A percentile compares a stretch with the other conserved stretches of the same genome.
These are phyloP conservation scores for Nicotiana rustica DNA, from an alignment of 305 asterid genomes.

Conservation along the genomic window DNA sequence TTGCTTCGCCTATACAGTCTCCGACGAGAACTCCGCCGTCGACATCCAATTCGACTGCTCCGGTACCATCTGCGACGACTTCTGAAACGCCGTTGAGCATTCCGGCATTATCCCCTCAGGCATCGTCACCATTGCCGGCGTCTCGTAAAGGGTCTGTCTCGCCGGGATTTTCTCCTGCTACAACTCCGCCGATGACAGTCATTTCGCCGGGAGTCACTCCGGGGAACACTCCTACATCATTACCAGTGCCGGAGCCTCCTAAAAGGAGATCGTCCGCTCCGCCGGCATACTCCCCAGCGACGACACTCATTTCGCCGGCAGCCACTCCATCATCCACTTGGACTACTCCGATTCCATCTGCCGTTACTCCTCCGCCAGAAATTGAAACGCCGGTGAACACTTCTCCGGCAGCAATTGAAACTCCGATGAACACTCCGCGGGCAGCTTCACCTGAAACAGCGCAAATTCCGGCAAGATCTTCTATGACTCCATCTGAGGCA, in stretches of 20 bases:
- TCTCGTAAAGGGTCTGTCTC: slow-evolving; percentile 1
- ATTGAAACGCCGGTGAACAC: slow-evolving; percentile 53
- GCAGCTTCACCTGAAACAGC: slow-evolving; percentile 32
- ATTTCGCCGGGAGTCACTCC: slow-evolving; percentile 40
- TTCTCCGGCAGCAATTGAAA: slow-evolving; percentile 40
- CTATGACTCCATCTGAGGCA: slow-evolving; percentile 51
- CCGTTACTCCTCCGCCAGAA: slow-evolving; percentile 43
- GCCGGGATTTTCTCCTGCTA: slow-evolving; percentile 39
- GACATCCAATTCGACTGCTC: slow-evolving; percentile 40
- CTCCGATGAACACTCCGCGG: slow-evolving; percentile 46
- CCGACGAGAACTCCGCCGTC: slow-evolving; percentile 52
- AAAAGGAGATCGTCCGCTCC: slow-evolving; percentile 53
- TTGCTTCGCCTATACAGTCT: slow-evolving; percentile 53
- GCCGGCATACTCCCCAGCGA: slow-evolving; percentile 52
- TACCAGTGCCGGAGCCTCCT: slow-evolving; percentile 56
- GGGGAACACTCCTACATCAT: slow-evolving; percentile 52
- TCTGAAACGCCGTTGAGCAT: not conserved
- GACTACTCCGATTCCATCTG: slow-evolving; percentile 32
- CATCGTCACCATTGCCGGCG: slow-evolving; percentile 58
- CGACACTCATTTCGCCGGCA: slow-evolving; percentile 41
- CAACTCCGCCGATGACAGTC: slow-evolving; percentile 23
- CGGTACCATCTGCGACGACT: slow-evolving; percentile 3
- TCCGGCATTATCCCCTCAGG: slow-evolving; percentile 47
- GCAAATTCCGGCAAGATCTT: slow-evolving; percentile 52
- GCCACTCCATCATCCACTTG: slow-evolving; percentile 44